Percentiles rank a stretch among this genome's conserved stretches.
Evolutionary conservation across 2,329 filamentous ascomycete genomes (phyloP).

Genomic region (Sphaerulina vaccinii): DNA sequence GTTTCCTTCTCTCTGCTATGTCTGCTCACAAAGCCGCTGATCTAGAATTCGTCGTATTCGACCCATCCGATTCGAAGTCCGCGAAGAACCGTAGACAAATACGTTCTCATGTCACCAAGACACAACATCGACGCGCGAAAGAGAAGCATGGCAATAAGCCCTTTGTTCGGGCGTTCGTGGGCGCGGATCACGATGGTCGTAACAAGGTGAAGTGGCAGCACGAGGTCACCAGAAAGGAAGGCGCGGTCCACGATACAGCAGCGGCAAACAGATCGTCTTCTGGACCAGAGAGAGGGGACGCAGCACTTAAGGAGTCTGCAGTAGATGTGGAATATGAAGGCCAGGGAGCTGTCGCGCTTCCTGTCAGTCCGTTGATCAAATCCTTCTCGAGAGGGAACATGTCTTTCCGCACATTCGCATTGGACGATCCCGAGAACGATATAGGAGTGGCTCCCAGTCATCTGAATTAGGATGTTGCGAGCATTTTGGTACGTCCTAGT

Average conservation of each 20-base stretch:
- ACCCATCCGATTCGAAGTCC: constrained; percentile 1
- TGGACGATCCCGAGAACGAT: constrained; percentile 14
- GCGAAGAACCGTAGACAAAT: neutral
- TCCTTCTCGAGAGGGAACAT: constrained; percentile 10
- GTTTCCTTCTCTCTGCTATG: too few species aligned
- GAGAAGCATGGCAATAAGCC: neutral
- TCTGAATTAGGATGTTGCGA: constrained; percentile 4
- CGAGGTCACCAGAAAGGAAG: too few species aligned
- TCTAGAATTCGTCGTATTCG: neutral
- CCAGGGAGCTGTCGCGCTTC: too few species aligned
- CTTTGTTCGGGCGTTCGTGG: neutral
- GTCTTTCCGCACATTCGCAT: constrained; percentile 6
- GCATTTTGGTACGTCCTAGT: neutral
- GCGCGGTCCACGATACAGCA: neutral
- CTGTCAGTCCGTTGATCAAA: neutral
- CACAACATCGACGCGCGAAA: constrained; percentile 10
- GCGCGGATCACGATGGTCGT: too few species aligned
- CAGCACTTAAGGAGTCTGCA: too few species aligned
- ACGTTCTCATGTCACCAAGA: constrained; percentile 2
- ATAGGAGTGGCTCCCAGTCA: constrained; percentile 9
- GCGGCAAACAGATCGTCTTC: too few species aligned
- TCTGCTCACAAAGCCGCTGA: neutral
- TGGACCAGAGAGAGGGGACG: too few species aligned
- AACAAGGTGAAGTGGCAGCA: too few species aligned
- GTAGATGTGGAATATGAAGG: too few species aligned